Evolutionary conservation across 2,329 filamentous ascomycete species (phyloP), one percentile per base, ranked within the genome.

Genomic region (Apiospora rasikravindrae): DNA sequence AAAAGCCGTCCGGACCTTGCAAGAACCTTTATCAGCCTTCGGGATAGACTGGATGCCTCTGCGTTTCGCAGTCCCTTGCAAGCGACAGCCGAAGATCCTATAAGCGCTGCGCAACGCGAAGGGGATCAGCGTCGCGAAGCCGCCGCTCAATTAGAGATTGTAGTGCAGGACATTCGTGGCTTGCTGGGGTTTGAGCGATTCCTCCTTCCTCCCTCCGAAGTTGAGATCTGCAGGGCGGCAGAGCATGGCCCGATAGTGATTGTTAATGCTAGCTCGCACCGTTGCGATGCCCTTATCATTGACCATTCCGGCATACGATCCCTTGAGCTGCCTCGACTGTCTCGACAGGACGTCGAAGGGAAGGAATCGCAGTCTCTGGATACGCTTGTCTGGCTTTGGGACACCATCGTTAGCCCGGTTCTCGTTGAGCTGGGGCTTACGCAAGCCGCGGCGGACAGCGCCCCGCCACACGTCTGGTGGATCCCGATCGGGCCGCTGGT

Each of bases 191-290:
- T 81, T 66, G 71, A 77, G 4, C 24, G 71, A 1, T 82, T 82
- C 53, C 73, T 81, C 1, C 66, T 71, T 0, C 49, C 76, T 2
- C 75, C 77, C 6, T 71, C 67, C 2, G 72, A 69, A 71, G 77
- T 11, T 11, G 74, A 81, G 37, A 51, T 75, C 19, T 69, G 33
- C 2, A 61, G 16, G 2, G 77, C 77, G 33, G 79, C 80, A 47
- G 37, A 16, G 2, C 16, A 67, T 10, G 79, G 77, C 1, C 78
- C 79, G 2, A 78, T 83, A 49, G 74, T 80, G 10, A 69, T 81
- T 10, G 69, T 83, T 26, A 83, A 81, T 70, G 71, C 78, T 1
- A 81, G 78, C n/a, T n/a, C n/a, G n/a, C n/a, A n/a, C n/a, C n/a
- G n/a, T n/a, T n/a, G n/a, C n/a, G n/a, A n/a, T n/a, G n/a, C n/a